Conservation (phyloP, 805 yeast genomes). For the Cyberlindnera americana region DNA sequence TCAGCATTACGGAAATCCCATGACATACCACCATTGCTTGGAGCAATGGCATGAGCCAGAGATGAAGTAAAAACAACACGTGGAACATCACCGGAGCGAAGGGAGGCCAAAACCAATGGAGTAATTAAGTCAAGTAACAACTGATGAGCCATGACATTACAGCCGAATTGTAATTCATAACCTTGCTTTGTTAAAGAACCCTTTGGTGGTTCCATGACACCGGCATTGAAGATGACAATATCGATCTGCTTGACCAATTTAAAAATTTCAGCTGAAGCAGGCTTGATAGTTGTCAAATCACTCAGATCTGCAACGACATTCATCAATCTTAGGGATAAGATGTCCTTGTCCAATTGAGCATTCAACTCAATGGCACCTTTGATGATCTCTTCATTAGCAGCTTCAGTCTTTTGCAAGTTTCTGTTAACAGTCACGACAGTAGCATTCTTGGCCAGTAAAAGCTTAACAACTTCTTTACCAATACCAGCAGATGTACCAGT, state of each 20-base stretch:
- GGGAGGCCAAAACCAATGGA: slow-evolving; percentile 36
- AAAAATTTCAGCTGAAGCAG: slow-evolving; percentile 33
- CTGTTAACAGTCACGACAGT: slow-evolving; percentile 38
- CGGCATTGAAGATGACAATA: slow-evolving; percentile 42
- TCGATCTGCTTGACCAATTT: slow-evolving; percentile 28
- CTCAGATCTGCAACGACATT: slow-evolving; percentile 32
- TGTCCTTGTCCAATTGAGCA: neutral
- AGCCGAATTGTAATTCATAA: slow-evolving; percentile 43
- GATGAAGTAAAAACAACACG: slow-evolving; percentile 47
- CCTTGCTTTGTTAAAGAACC: slow-evolving; percentile 40
- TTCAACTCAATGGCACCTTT: slow-evolving; percentile 19
- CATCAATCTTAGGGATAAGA: slow-evolving; percentile 20
- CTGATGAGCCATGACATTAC: slow-evolving; percentile 44
- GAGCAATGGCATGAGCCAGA: slow-evolving; percentile 32
- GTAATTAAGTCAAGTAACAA: slow-evolving; percentile 38
- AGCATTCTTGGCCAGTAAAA: slow-evolving; percentile 31
- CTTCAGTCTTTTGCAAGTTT: slow-evolving; percentile 30
- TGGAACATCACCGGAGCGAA: slow-evolving; percentile 28
- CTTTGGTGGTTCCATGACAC: slow-evolving; percentile 39
- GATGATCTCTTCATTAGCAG: slow-evolving; percentile 29
- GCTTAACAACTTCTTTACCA: slow-evolving; percentile 32
- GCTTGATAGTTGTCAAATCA: slow-evolving; percentile 40
- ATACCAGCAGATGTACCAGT: slow-evolving; percentile 36
- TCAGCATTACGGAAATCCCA: slow-evolving; percentile 4
- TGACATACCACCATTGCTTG: slow-evolving; percentile 32